Conservation (phyloP, 1,139 yeast genomes). For the Sugiyamaella xylanicola region DNA sequence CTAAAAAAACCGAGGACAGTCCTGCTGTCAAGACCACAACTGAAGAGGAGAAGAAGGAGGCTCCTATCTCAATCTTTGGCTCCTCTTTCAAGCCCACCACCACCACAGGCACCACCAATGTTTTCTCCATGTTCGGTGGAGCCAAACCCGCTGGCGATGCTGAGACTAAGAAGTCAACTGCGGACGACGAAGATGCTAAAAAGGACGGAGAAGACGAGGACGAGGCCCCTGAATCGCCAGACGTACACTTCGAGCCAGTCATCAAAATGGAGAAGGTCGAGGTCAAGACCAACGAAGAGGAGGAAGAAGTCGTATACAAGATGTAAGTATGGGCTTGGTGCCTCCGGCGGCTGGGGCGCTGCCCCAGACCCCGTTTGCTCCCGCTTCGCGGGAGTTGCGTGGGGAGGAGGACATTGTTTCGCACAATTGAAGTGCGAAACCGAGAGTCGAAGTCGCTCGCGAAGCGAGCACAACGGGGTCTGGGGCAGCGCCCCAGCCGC, state of each 20-base stretch:
- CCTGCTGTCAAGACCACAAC: slow-evolving; percentile 3
- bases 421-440: no score
- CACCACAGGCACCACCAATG: slow-evolving; percentile 64
- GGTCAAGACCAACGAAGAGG: slow-evolving; percentile 95
- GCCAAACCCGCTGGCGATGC: slow-evolving; percentile 51
- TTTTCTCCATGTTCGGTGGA: slow-evolving; percentile 90
- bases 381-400: background rate
- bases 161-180: slow-evolving; percentile 46
- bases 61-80: slow-evolving; percentile 30
- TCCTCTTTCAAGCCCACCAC: slow-evolving; percentile 36
- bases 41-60: slow-evolving; percentile 26
- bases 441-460: no score
- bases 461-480: background rate
- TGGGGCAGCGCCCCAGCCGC: slow-evolving; percentile 8
- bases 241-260: slow-evolving; percentile 94
- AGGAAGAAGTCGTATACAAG: slow-evolving; percentile 85
- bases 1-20: slow-evolving; percentile 16
- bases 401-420: no score
- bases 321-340: slow-evolving; percentile 46
- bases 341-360: slow-evolving; percentile 2
- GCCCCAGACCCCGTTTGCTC: slow-evolving; percentile 2
- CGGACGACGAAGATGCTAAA: slow-evolving; percentile 46
- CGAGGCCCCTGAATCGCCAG: slow-evolving; percentile 87
- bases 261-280: slow-evolving; percentile 95
- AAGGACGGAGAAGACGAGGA: slow-evolving; percentile 47